These are phyloP conservation scores for Fomitopsis pinicola DNA, from an alignment of 1,284 basidiomycete species.

Conservation along the genomic window DNA sequence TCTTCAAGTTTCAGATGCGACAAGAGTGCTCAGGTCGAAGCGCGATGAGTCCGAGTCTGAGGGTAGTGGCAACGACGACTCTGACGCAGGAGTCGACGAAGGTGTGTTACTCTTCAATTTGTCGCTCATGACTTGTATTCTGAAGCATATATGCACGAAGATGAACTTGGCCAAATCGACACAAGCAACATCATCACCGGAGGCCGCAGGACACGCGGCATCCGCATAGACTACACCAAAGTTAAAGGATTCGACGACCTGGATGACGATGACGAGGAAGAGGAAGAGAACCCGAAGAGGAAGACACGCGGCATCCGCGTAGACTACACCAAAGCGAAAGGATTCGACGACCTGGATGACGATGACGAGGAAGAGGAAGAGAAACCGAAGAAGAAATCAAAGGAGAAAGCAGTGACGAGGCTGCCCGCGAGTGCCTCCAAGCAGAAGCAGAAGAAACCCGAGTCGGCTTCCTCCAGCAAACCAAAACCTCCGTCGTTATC, in stretches of 20 bases:
- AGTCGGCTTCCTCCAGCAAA: conserved; percentile 6
- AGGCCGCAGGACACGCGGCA: conserved; percentile 31
- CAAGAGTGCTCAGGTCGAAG: conserved; percentile 22
- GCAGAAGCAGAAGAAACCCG: conserved; percentile 9
- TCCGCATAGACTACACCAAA: conserved; percentile 33
- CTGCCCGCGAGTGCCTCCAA: conserved; percentile 7
- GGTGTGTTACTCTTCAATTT: conserved; percentile 18
- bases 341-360: conserved; percentile 20
- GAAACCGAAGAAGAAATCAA: conserved; percentile 14
- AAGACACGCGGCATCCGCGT: conserved; percentile 28
- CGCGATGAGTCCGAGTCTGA: conserved; percentile 27
- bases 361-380: conserved; percentile 24
- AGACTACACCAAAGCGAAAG: conserved; percentile 32
- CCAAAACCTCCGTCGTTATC: conserved; percentile 8
- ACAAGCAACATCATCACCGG: conserved; percentile 24
- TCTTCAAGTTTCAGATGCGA: too few species aligned
- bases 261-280: conserved; percentile 28
- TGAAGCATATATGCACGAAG: conserved; percentile 13
- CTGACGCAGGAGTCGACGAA: conserved; percentile 26
- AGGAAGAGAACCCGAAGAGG: conserved; percentile 17
- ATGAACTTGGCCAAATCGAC: conserved; percentile 28
- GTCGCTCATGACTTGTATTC: not conserved
- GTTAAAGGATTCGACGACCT: conserved; percentile 21
- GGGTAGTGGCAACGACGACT: conserved; percentile 21
- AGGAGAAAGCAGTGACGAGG: conserved; percentile 6